Percentiles rank a stretch among this genome's conserved stretches.
Conservation (phyloP, 225 moss, liverwort and hornwort species). For the Ulota crispa region DNA sequence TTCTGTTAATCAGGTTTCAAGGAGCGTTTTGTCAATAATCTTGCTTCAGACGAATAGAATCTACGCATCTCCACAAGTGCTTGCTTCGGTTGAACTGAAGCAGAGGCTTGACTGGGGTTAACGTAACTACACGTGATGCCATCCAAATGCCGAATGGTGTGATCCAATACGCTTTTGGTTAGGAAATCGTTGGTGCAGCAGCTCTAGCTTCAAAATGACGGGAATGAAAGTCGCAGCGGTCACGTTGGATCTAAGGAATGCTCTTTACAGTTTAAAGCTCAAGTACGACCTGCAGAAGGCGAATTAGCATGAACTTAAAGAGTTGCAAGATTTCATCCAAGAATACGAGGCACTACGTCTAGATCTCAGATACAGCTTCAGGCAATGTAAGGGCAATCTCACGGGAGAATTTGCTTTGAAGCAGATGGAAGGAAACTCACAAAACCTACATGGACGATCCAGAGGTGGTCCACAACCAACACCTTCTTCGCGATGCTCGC, state of each 20-base stretch:
- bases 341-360: constrained; percentile 6
- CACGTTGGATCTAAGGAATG: not conserved
- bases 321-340: constrained; percentile 12
- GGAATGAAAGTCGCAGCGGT: not conserved
- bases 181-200: not conserved
- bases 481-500: constrained; percentile 28
- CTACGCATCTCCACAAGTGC: not conserved
- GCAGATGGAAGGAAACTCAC: constrained; percentile 4
- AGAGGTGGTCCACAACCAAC: not conserved
- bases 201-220: constrained; percentile 7
- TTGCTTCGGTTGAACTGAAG: not conserved
- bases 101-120: not conserved
- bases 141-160: not conserved
- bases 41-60: not conserved
- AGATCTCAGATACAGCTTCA: constrained; percentile 8
- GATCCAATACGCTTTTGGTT: not conserved
- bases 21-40: not conserved
- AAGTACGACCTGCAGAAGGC: constrained; percentile 18
- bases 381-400: constrained; percentile 6
- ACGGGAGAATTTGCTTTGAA: constrained; percentile 1
- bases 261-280: not conserved
- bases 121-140: not conserved
- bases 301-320: not conserved
- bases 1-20: not conserved
- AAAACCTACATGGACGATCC: constrained; percentile 8